These are phyloP conservation scores for Cutaneotrichosporon dermatis DNA, from an alignment of 1,284 basidiomycete species.

Conservation along the genomic window DNA sequence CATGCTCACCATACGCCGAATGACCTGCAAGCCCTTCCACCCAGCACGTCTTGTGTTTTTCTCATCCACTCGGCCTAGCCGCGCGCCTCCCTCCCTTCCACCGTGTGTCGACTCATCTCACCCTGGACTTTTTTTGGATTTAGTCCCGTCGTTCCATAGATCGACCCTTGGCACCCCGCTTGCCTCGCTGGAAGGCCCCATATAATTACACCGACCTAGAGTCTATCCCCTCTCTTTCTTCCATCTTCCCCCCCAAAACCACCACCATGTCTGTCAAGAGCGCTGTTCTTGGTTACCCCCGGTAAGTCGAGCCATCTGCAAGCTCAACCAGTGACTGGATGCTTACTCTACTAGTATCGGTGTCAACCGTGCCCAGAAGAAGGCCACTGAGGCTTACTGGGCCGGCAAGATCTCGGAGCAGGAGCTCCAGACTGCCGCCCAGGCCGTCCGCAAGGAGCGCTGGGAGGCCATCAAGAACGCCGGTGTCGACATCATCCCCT, in stretches of 20 bases:
- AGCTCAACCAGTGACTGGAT: neutral
- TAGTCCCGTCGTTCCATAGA: neutral
- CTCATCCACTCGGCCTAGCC: neutral
- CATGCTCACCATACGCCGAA: too few species aligned
- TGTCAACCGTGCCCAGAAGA: slow-evolving; percentile 93
- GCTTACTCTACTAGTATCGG: slow-evolving; percentile 61
- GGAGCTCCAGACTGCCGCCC: slow-evolving; percentile 82
- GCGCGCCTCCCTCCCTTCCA: neutral
- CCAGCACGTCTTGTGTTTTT: too few species aligned
- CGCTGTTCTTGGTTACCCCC: slow-evolving; percentile 93
- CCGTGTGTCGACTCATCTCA: neutral
- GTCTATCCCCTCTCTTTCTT: slow-evolving; percentile 5
- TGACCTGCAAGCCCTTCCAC: too few species aligned
- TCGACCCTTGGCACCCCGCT: too few species aligned
- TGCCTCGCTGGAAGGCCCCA: neutral
- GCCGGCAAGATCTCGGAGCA: slow-evolving; percentile 84
- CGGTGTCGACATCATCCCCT: slow-evolving; percentile 88
- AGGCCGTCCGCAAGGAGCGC: slow-evolving; percentile 82
- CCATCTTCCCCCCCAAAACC: neutral
- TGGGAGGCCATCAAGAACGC: slow-evolving; percentile 84
- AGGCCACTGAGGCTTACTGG: slow-evolving; percentile 98
- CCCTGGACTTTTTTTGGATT: neutral
- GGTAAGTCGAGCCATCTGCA: neutral
- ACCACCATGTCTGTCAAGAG: slow-evolving; percentile 53
- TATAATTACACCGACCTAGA: neutral